These are phyloP conservation scores for Cyanidiococcus yangmingshanensis DNA, from an alignment of 23 red algal species.

Conservation along the genomic window DNA sequence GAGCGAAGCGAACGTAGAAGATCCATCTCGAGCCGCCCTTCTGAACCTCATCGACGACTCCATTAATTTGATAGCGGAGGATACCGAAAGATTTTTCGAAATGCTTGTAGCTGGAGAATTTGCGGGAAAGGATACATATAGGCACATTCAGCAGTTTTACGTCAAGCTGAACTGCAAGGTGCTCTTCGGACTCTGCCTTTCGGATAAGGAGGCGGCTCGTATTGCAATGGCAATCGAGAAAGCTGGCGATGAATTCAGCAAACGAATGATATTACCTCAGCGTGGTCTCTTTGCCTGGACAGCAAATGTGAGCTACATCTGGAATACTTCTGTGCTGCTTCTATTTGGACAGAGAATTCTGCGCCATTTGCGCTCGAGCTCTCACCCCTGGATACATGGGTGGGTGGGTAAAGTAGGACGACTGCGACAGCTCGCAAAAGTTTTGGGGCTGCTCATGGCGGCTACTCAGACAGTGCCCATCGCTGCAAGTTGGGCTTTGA, in stretches of 20 bases:
- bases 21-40: slow-evolving; percentile 55
- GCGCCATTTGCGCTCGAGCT: slow-evolving; percentile 30
- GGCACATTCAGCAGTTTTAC: slow-evolving; percentile 19
- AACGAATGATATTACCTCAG: slow-evolving; percentile 66
- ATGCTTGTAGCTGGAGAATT: background rate
- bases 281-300: slow-evolving; percentile 36
- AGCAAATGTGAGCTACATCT: slow-evolving; percentile 47
- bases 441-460: slow-evolving; percentile 91
- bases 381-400: slow-evolving; percentile 61
- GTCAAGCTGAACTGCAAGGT: slow-evolving; percentile 63
- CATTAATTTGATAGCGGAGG: slow-evolving; percentile 7
- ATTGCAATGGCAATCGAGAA: slow-evolving; percentile 32
- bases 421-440: slow-evolving; percentile 83
- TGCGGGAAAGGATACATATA: background rate
- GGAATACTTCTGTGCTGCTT: slow-evolving; percentile 47
- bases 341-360: slow-evolving; percentile 52
- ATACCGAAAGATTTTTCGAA: background rate
- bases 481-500: slow-evolving; percentile 65
- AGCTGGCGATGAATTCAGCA: slow-evolving; percentile 81
- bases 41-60: slow-evolving; percentile 31
- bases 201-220: slow-evolving; percentile 16
- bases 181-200: slow-evolving; percentile 29
- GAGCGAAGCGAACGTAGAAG: background rate
- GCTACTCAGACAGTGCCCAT: slow-evolving; percentile 85
- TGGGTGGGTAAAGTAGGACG: slow-evolving; percentile 82